Base-by-base conservation (phyloP, 2,329 filamentous ascomycete species). In the Colletotrichum plurivorum region DNA sequence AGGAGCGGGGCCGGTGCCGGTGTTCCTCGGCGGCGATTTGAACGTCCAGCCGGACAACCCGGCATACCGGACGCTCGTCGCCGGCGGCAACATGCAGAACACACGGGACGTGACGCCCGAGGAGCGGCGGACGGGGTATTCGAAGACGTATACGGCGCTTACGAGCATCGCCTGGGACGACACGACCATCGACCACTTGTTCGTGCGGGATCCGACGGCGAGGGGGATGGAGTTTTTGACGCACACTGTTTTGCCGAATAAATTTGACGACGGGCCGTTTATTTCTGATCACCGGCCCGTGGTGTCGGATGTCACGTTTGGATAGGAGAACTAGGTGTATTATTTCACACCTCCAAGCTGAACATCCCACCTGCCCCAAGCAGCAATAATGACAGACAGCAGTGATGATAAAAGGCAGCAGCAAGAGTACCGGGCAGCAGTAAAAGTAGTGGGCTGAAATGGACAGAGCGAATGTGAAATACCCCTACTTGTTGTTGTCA, bases 271-370 rank as follows among this genome's bases (percentile, higher is more conserved):
- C 16, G 74, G 72, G 0, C 64, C 76, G 3, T 79, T 74, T 58
- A 77, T 78, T 18, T 80, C 78, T 2, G 78, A 80, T 48, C 78
- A 80, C 67, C 71, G 78, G 1, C 72, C 75, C 0, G 75, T 79
- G 7, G 73, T 78, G 22, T 71, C 78, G 2, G 77, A 79, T n/a
- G 70, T 75, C 22, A 60, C 54, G 16, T 72, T 74, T 51, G 22
- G 3, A 25, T 5, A 25, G 22, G 22, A 25, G 22, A 25, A 25
- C 22, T 25, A 4, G 1, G 22, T 22, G 22, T 22, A 22, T 22
- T 25, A 25, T 25, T 25, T 25, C 22, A 25, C 4, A 25, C 22
- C 22, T 25, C 22, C 22, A 25, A 25, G 22, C 22, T 25, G 22
- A 25, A 25, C 5, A 25, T 5, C 22, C 4, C 22, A 25, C 22